Conservation (phyloP, 1,284 basidiomycete species). For the Ceratobasidium sp. region DNA sequence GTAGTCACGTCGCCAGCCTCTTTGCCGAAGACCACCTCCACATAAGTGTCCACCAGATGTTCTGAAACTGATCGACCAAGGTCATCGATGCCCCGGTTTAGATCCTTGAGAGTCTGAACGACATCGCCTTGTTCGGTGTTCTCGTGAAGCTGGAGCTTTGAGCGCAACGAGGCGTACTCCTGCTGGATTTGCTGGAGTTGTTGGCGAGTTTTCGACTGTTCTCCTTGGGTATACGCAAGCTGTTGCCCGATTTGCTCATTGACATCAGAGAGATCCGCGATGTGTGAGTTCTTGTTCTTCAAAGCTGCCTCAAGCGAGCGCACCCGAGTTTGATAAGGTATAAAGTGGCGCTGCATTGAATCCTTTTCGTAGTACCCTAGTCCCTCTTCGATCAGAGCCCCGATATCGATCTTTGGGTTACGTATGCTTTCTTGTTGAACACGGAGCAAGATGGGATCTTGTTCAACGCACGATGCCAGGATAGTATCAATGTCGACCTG, state of each 20-base stretch:
- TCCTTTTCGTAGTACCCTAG: constrained; percentile 20
- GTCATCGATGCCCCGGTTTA: constrained; percentile 30
- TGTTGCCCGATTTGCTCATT: background rate
- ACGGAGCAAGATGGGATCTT: constrained; percentile 11
- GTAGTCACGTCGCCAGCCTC: constrained; percentile 12
- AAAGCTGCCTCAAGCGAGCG: too few species aligned
- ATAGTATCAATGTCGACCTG: background rate
- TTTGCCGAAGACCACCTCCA: background rate
- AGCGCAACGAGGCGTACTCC: constrained; percentile 4
- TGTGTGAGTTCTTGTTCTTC: too few species aligned
- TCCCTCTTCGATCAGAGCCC: background rate
- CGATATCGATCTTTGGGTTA: background rate
- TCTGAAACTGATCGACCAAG: constrained; percentile 13
- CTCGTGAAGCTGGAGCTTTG: constrained; percentile 9
- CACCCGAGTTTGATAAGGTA: too few species aligned
- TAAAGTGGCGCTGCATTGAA: too few species aligned
- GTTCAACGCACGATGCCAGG: background rate
- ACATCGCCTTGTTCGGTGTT: constrained; percentile 20
- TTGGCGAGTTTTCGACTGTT: too few species aligned
- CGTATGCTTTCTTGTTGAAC: background rate
- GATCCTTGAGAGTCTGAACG: background rate
- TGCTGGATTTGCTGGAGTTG: background rate
- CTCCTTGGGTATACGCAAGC: too few species aligned
- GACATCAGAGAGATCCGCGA: too few species aligned
- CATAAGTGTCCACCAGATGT: constrained; percentile 24